A percentile compares a stretch with the other conserved stretches of the same genome.
phyloP scores from a whole-genome alignment of 257 asterid genomes.

The Lantana camara region DNA sequence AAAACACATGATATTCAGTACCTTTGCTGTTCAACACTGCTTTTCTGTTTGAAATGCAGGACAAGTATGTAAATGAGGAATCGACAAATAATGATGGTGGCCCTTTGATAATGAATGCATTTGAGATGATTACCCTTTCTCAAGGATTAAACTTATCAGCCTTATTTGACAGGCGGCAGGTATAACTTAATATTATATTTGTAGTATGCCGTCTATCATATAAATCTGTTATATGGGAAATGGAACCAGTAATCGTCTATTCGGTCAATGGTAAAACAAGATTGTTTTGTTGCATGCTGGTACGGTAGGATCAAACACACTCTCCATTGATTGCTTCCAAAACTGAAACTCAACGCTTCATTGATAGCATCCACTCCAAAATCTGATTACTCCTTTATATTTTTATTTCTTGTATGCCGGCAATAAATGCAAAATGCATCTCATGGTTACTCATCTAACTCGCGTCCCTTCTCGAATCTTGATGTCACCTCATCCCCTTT shows the following conservation, averaged over 20 bases:
- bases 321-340: background rate
- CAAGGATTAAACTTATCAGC: slow-evolving; percentile 95
- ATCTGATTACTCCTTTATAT: too few species aligned
- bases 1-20: slow-evolving; percentile 11
- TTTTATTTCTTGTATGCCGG: too few species aligned
- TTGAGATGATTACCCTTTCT: slow-evolving; percentile 97
- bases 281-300: background rate
- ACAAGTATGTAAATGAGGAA: slow-evolving; percentile 76
- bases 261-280: background rate
- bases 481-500: too few species aligned
- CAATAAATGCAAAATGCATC: too few species aligned
- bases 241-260: background rate
- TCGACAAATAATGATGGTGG: slow-evolving; percentile 47
- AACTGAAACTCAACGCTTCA: too few species aligned
- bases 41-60: slow-evolving; percentile 57
- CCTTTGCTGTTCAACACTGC: slow-evolving; percentile 19
- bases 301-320: slow-evolving; percentile 1
- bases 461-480: too few species aligned
- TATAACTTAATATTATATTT: slow-evolving; percentile 25
- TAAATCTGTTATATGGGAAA: slow-evolving; percentile 9
- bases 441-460: too few species aligned
- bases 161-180: slow-evolving; percentile 95
- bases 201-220: slow-evolving; percentile 2
- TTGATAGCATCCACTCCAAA: too few species aligned
- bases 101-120: slow-evolving; percentile 92